Evolutionary conservation across 140 eudicot species (phyloP).

Genomic region (Stevia rebaudiana): DNA sequence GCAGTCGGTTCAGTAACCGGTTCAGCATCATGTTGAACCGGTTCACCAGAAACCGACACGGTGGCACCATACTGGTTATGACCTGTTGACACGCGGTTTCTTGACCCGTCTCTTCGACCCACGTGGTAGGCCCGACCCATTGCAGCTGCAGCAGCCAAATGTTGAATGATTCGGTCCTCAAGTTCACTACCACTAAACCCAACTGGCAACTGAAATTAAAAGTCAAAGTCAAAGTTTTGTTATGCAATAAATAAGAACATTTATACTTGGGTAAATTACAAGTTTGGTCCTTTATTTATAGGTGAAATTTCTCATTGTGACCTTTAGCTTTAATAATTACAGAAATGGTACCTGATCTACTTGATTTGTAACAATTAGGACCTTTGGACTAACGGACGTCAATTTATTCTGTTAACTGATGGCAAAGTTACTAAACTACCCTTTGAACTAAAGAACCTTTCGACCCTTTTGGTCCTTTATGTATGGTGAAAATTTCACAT

Average conservation of each 20-base stretch:
- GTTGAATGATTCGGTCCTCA: constrained; percentile 74
- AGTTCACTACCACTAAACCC: constrained; percentile 63
- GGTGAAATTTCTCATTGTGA: too few relatives aligned
- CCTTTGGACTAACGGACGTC: too few relatives aligned
- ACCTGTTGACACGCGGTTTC: constrained; percentile 40
- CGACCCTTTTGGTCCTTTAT: too few relatives aligned
- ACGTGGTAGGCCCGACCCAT: constrained; percentile 69
- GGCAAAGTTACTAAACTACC: too few relatives aligned
- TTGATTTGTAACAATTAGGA: too few relatives aligned
- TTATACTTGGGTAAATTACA: too few relatives aligned
- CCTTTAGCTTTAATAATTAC: too few relatives aligned
- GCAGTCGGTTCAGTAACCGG: constrained; percentile 31
- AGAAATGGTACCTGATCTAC: too few relatives aligned
- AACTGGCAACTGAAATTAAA: constrained; percentile 47
- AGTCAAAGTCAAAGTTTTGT: neutral
- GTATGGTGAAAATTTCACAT: too few relatives aligned
- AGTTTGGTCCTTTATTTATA: too few relatives aligned
- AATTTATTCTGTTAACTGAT: too few relatives aligned
- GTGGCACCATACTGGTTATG: constrained; percentile 35
- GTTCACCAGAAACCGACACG: constrained; percentile 23
- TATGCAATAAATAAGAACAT: neutral
- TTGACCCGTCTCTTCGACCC: constrained; percentile 61
- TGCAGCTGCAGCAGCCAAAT: constrained; percentile 87
- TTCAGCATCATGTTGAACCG: constrained; percentile 30
- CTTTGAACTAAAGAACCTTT: too few relatives aligned